Evolutionary conservation across 1,139 yeast species (phyloP).

Genomic region (Geotrichum carabidarum): DNA sequence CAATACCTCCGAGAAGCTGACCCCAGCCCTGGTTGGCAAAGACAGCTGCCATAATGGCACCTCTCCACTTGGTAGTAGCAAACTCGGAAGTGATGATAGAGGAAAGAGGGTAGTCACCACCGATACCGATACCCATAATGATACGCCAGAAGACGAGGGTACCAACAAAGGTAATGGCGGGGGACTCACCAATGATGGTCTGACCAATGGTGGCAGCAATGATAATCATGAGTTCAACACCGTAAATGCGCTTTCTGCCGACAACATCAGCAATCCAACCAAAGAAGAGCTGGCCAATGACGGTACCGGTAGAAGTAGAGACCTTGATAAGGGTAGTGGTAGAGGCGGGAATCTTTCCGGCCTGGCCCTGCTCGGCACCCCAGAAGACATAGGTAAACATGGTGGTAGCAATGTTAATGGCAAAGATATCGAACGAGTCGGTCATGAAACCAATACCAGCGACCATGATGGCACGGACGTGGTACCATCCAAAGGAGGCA

Average conservation of each 20-base stretch:
- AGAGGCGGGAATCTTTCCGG: conserved; percentile 55
- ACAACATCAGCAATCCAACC: conserved; percentile 72
- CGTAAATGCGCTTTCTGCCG: conserved; percentile 85
- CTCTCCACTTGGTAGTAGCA: conserved; percentile 38
- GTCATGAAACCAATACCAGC: conserved; percentile 95
- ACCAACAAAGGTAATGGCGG: conserved; percentile 65
- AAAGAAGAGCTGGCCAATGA: conserved; percentile 73
- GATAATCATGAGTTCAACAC: conserved; percentile 76
- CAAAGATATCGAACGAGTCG: conserved; percentile 87
- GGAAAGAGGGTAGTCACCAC: conserved; percentile 98
- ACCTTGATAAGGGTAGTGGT: conserved; percentile 73
- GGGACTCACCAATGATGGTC: conserved; percentile 48
- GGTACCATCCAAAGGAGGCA: conserved; percentile 84
- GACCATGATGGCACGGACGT: conserved; percentile 75
- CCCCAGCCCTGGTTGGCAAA: conserved; percentile 46
- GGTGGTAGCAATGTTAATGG: conserved; percentile 73
- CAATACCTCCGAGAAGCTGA: conserved; percentile 40
- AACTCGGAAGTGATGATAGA: conserved; percentile 49
- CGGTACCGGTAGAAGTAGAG: conserved; percentile 59
- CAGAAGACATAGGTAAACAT: conserved; percentile 55
- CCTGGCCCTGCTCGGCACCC: conserved; percentile 35
- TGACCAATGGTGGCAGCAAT: conserved; percentile 72
- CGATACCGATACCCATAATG: conserved; percentile 66
- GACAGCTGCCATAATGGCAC: conserved; percentile 40
- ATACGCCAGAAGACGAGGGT: conserved; percentile 41